phyloP scores from a whole-genome alignment of 192 early-diverging fungal species.

The Rhizophagus prolifer region DNA sequence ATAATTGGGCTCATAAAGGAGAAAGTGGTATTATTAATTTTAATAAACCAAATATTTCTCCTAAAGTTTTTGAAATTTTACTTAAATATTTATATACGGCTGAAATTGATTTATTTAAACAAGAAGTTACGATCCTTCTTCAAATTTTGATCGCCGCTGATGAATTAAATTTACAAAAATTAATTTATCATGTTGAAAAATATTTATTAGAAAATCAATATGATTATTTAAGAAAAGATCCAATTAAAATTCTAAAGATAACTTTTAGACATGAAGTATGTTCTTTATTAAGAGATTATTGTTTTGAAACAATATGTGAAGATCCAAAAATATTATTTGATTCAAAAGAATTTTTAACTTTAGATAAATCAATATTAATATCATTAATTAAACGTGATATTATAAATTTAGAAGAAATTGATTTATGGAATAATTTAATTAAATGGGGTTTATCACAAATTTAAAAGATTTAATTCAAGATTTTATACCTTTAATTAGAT shows the following conservation, averaged over 20 bases:
- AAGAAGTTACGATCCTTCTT: not conserved
- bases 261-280: not conserved
- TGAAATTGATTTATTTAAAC: conserved; percentile 3
- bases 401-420: conserved; percentile 16
- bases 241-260: not conserved
- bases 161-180: conserved; percentile 17
- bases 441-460: conserved; percentile 22
- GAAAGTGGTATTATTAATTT: conserved; percentile 15
- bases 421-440: conserved; percentile 17
- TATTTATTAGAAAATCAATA: conserved; percentile 10
- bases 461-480: conserved; percentile 3
- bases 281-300: not conserved
- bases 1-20: conserved; percentile 7
- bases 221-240: not conserved
- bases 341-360: conserved; percentile 1
- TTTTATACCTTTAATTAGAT: conserved; percentile 29
- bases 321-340: conserved; percentile 9
- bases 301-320: conserved; percentile 11
- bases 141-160: conserved; percentile 19
- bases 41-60: conserved; percentile 25
- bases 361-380: conserved; percentile 5
- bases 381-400: conserved; percentile 3
- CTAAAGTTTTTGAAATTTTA: conserved; percentile 12
- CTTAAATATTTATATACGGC: conserved; percentile 25
- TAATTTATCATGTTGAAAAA: not conserved